Evolutionary conservation across 1,139 yeast species (phyloP), one percentile per base, ranked within the genome.

Genomic region (Suhomyces anneliseae): DNA sequence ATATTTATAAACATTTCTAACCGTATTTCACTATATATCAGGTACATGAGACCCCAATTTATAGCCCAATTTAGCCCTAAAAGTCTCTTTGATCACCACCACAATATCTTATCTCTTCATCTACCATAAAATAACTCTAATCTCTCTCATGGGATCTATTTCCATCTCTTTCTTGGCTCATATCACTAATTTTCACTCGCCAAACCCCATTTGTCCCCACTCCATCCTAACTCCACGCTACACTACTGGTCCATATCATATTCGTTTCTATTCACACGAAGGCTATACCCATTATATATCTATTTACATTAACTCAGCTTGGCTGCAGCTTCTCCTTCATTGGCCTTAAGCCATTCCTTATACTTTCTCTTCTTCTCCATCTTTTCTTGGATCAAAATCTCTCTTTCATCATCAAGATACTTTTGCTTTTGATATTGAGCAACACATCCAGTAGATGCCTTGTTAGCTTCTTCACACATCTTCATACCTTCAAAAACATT

Each of bases 341-440:
- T 31, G n/a, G 36, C 29, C 35, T 46, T 46, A 40, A 46, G 38
- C 31, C 27, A 36, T 19, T 43, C 49, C 36, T 46, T 46, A 37
- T 46, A 54, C 41, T 56, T 42, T 48, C 56, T 61, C 52, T 62
- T 60, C 60, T 58, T 68, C 51, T 71, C 76, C 32, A 76, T 68
- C 66, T 85, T 85, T 54, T 79, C 81, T 48, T 75, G 64, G 42
- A 87, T 80, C 57, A 82, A 71, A 50, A 77, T 67, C 57, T 87
- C 92, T 54, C 95, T 75, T 62, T 87, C 89, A 42, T 73, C 75
- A 62, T 87, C 95, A 56, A 87, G 77, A 56, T 79, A 87, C 56
- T 84, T 80, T 49, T 81, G 75, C 42, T 81, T 82, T 68, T 85
- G 90, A 54, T 81, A 85, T 42, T 74, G 69, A n/a, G 79, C 74